These are phyloP conservation scores for Lecanicillium sp. DNA, from an alignment of 2,329 filamentous ascomycete species.

Conservation along the genomic window DNA sequence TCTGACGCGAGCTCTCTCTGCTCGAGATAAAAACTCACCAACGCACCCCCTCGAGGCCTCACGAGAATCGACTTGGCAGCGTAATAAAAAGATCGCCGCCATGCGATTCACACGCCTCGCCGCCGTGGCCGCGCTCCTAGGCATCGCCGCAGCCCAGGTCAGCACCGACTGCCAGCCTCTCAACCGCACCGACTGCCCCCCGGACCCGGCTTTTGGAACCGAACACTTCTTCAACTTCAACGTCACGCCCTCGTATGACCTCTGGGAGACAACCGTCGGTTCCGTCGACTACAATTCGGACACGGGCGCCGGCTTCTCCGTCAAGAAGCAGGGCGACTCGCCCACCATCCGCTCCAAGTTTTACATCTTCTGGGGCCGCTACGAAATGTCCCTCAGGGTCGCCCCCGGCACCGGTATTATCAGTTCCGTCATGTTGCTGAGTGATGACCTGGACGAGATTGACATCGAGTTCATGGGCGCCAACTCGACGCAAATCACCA, in stretches of 20 bases:
- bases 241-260: constrained; percentile 46
- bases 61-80: too few relatives aligned
- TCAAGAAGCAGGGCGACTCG: constrained; percentile 64
- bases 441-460: constrained; percentile 79
- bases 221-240: constrained; percentile 61
- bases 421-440: constrained; percentile 76
- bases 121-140: constrained; percentile 32
- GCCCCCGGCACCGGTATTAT: constrained; percentile 70
- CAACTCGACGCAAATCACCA: constrained; percentile 56
- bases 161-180: constrained; percentile 72
- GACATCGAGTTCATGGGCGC: constrained; percentile 79
- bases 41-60: too few relatives aligned
- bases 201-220: constrained; percentile 65
- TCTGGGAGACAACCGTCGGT: constrained; percentile 67
- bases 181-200: constrained; percentile 58
- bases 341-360: constrained; percentile 74
- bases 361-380: constrained; percentile 80
- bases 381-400: constrained; percentile 73
- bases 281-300: constrained; percentile 54
- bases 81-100: neutral
- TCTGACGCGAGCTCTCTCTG: too few relatives aligned
- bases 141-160: constrained; percentile 62
- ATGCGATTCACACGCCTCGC: constrained; percentile 26
- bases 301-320: constrained; percentile 65
- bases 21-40: too few relatives aligned